These are phyloP conservation scores for Heterobasidion parviporum DNA, from an alignment of 1,284 basidiomycete species.

Conservation along the genomic window DNA sequence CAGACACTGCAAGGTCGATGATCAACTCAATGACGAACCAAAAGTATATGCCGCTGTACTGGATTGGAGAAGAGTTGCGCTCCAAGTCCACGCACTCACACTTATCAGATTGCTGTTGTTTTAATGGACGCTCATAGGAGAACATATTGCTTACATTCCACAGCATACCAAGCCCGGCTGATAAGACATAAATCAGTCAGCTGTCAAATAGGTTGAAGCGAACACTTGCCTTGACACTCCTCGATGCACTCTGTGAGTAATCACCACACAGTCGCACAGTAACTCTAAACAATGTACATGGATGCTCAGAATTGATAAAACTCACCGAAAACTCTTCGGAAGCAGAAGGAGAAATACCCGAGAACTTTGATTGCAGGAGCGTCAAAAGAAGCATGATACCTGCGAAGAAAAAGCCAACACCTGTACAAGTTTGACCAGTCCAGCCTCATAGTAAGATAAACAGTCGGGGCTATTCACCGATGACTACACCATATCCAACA, in stretches of 20 bases:
- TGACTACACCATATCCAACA: conserved; percentile 42
- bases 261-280: background rate
- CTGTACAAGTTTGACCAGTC: conserved; percentile 14
- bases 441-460: background rate
- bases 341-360: conserved; percentile 34
- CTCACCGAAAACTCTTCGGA: conserved; percentile 50
- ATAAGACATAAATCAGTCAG: conserved; percentile 14
- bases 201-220: background rate
- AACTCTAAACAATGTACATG: background rate
- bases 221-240: conserved; percentile 33
- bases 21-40: conserved; percentile 20
- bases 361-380: conserved; percentile 37
- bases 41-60: conserved; percentile 47
- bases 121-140: background rate
- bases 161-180: conserved; percentile 62
- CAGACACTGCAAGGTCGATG: conserved; percentile 3
- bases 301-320: background rate
- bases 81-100: conserved; percentile 56
- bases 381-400: conserved; percentile 37
- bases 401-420: conserved; percentile 44
- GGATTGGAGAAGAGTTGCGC: conserved; percentile 49
- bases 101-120: conserved; percentile 20
- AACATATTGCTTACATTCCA: conserved; percentile 33
- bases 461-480: conserved; percentile 22
- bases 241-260: conserved; percentile 28